A percentile compares a stretch with the other conserved stretches of the same genome.
Conservation (phyloP, 2,329 filamentous ascomycete genomes). For the Elsinoe australis region DNA sequence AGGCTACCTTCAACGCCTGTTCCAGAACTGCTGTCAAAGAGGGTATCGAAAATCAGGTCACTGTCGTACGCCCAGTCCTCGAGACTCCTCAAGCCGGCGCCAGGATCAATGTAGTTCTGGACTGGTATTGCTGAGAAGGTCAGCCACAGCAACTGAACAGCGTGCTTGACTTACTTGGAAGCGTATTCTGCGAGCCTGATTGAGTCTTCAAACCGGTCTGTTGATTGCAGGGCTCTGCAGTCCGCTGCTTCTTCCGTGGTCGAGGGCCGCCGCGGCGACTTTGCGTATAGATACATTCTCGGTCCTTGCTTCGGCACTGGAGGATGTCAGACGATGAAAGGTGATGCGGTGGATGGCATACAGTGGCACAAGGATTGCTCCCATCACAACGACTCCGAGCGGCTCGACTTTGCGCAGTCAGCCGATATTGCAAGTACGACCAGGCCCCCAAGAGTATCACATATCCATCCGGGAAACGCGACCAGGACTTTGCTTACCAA, state of each 20-base stretch:
- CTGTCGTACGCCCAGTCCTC: slow-evolving; percentile 1
- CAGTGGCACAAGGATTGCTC: slow-evolving; percentile 15
- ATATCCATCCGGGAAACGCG: too few species aligned
- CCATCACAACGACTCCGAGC: slow-evolving; percentile 18
- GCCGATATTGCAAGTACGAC: too few species aligned
- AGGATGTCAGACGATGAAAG: too few species aligned
- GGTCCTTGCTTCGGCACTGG: slow-evolving; percentile 9
- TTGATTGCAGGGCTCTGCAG: too few species aligned
- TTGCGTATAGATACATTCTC: slow-evolving; percentile 10
- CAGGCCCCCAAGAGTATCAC: too few species aligned
- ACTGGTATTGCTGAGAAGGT: slow-evolving; percentile 12
- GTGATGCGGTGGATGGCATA: too few species aligned
- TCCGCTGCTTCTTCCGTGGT: too few species aligned
- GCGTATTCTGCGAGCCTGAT: not conserved
- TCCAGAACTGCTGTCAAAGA: slow-evolving; percentile 1
- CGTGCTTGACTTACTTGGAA: not conserved
- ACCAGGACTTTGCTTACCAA: too few species aligned
- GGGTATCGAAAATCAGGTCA: slow-evolving; percentile 11
- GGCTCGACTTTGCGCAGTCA: slow-evolving; percentile 7
- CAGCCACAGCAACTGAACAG: not conserved
- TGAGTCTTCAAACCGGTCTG: too few species aligned
- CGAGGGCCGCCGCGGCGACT: slow-evolving; percentile 19
- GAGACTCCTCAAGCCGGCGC: slow-evolving; percentile 12
- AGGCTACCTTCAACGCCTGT: not conserved
- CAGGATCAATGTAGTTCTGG: slow-evolving; percentile 16